Conservation (phyloP, 2,329 filamentous ascomycete genomes). For the Exophiala dermatitidis region DNA sequence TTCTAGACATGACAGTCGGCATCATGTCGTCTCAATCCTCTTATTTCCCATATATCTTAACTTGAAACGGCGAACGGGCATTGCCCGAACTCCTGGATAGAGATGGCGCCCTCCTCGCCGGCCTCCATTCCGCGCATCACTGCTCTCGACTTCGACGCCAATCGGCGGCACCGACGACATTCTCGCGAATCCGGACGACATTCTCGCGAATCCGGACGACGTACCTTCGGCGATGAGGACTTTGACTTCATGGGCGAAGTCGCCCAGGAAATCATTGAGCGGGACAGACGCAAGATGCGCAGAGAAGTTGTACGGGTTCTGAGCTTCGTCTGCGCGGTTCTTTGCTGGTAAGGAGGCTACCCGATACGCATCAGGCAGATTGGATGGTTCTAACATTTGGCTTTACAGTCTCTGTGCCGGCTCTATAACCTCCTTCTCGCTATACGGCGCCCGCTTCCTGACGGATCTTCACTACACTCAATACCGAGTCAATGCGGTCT, state of each 20-base stretch:
- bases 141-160: constrained; percentile 42
- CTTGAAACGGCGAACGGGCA: background rate
- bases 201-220: constrained; percentile 13
- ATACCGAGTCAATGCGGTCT: constrained; percentile 82
- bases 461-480: constrained; percentile 80
- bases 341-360: constrained; percentile 45
- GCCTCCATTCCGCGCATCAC: constrained; percentile 31
- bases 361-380: background rate
- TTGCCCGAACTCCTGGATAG: background rate
- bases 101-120: constrained; percentile 13
- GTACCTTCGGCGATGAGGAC: constrained; percentile 28
- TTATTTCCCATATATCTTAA: background rate
- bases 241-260: constrained; percentile 53
- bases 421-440: constrained; percentile 85
- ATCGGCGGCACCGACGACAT: constrained; percentile 29
- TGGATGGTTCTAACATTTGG: background rate
- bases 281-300: constrained; percentile 50
- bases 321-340: constrained; percentile 54
- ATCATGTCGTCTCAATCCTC: constrained; percentile 3
- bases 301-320: constrained; percentile 47
- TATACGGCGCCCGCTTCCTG: constrained; percentile 88
- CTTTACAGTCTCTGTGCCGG: constrained; percentile 64
- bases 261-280: constrained; percentile 53
- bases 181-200: constrained; percentile 18
- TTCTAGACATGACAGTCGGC: background rate